A percentile compares a stretch with the other conserved stretches of the same genome.
These are phyloP conservation scores for Aspergillus luchuensis DNA, from an alignment of 2,329 filamentous ascomycete species.

Conservation along the genomic window DNA sequence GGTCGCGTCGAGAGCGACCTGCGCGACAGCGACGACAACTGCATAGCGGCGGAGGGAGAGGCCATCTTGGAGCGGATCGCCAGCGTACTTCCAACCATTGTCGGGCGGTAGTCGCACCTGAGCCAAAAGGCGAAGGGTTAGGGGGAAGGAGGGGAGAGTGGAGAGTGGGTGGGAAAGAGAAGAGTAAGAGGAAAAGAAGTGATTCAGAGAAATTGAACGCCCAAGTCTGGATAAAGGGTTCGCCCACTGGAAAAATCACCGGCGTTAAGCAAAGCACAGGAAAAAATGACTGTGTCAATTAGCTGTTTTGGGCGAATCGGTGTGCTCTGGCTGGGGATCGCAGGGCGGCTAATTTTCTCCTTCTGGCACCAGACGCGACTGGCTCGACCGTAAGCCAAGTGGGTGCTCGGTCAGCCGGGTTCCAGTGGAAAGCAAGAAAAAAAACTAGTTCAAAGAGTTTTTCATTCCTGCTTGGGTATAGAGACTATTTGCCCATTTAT, in stretches of 20 bases:
- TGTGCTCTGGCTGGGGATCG: conserved; percentile 25
- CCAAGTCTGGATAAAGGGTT: conserved; percentile 5
- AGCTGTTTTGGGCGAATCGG: conserved; percentile 42
- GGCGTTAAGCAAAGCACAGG: conserved; percentile 15
- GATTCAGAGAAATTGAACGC: conserved; percentile 8
- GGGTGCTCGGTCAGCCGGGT: background rate
- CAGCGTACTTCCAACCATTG: conserved; percentile 40
- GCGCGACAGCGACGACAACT: conserved; percentile 41
- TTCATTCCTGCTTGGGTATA: background rate
- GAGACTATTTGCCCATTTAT: background rate
- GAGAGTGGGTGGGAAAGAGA: conserved; percentile 12
- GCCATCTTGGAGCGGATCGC: conserved; percentile 38
- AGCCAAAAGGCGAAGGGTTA: conserved; percentile 15
- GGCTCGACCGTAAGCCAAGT: conserved; percentile 1
- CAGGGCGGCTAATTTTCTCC: conserved; percentile 14
- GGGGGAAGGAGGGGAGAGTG: conserved; percentile 10
- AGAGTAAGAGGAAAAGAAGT: conserved; percentile 18
- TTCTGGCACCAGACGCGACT: conserved; percentile 9
- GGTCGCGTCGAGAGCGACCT: conserved; percentile 37
- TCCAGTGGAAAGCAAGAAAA: background rate
- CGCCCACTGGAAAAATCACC: conserved; percentile 18
- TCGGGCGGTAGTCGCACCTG: conserved; percentile 28
- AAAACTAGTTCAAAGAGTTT: background rate
- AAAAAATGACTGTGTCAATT: conserved; percentile 16
- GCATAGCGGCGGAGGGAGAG: conserved; percentile 33